Evolutionary conservation across 2,329 filamentous ascomycete species (phyloP), one percentile per base, ranked within the genome.

Genomic region (Stemphylium vesicarium): DNA sequence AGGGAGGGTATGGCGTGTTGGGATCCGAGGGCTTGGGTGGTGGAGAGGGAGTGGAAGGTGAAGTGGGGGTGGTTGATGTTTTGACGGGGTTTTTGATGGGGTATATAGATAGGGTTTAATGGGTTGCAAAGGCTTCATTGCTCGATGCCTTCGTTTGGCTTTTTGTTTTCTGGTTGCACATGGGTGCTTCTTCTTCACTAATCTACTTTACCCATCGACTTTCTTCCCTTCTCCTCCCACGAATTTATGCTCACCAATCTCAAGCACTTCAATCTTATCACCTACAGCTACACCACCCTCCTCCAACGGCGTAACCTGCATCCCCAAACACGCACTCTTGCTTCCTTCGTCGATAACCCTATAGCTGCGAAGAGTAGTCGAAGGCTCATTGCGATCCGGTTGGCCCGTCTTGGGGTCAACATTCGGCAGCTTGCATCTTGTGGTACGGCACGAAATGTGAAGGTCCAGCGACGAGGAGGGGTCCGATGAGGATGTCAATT

Each of bases 341-440:
- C 84, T 83, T 2, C 87, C 87, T 16, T 80, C 74, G 68, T 89
- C 87, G 20, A 89, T 83, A 9, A 84, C 78, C 11, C 87, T 81
- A 60, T 82, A 81, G 56, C 81, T 81, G 31, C 85, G 78, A 55
- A 90, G 75, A 0, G 86, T 84, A 48, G 75, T 78, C 65, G 86
- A 84, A 0, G 87, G 85, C 73, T 88, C 82, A 26, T 75, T 74
- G 0, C 61, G 62, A 66, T 88, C 84, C 18, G 81, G 80, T 35
- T 81, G 67, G n/a, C 83, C 89, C 5, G 79, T 86, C 15, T 78
- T 77, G 0, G 82, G 88, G 69, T 91, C 81, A 1, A 90, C 86
- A 62, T 91, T 91, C 16, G 88, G 88, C 63, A 92, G 72, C 63
- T 86, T 89, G 76, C 89, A 91, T 50, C 88, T 82, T 0, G 87